A percentile compares a stretch with the other conserved stretches of the same genome.
These are phyloP conservation scores for Haplographium delicatum DNA, from an alignment of 495 filamentous ascomycete species.

Conservation along the genomic window DNA sequence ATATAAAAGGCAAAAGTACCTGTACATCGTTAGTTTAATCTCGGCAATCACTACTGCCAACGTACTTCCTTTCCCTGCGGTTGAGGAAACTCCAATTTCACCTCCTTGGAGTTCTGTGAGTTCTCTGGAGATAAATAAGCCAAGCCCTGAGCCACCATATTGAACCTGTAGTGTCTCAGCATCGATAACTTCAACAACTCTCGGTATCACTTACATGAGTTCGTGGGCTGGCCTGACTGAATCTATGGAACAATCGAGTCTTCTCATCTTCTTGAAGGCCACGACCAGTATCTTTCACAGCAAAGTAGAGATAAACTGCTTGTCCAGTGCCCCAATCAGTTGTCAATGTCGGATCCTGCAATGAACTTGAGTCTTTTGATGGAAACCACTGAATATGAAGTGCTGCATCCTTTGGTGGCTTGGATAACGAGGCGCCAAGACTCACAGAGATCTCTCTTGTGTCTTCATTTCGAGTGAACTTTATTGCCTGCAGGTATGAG, in stretches of 20 bases:
- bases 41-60: neutral
- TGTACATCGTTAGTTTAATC: neutral
- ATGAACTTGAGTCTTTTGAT: constrained; percentile 27
- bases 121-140: constrained; percentile 73
- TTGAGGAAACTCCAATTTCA: constrained; percentile 74
- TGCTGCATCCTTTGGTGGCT: constrained; percentile 28
- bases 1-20: constrained; percentile 76
- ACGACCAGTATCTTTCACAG: constrained; percentile 53
- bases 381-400: constrained; percentile 21
- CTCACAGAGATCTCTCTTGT: constrained; percentile 32
- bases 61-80: constrained; percentile 60
- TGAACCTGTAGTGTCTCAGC: constrained; percentile 28
- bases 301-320: constrained; percentile 49
- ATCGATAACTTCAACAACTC: neutral
- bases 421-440: constrained; percentile 45
- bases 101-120: constrained; percentile 79
- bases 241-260: constrained; percentile 53
- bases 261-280: constrained; percentile 53
- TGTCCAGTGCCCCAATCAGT: constrained; percentile 55
- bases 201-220: constrained; percentile 53
- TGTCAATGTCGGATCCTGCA: constrained; percentile 44
- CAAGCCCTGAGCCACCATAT: constrained; percentile 79
- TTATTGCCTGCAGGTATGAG: constrained; percentile 50
- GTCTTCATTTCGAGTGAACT: constrained; percentile 55
- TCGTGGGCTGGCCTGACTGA: constrained; percentile 58